Conservation (phyloP, 257 asterid species). For the Solanum medicagineum region DNA sequence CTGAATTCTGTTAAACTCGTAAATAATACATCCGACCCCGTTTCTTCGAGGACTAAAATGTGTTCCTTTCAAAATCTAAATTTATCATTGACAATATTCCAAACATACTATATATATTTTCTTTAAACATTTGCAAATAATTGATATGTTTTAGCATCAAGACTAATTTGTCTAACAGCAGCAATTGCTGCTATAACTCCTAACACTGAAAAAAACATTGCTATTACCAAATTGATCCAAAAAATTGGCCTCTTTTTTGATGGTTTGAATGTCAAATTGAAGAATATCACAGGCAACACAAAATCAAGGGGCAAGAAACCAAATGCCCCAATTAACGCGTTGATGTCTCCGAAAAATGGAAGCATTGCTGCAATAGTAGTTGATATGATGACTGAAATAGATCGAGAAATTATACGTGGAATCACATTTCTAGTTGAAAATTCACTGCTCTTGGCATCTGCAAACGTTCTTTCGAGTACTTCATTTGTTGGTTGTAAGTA, state of each 20-base stretch:
- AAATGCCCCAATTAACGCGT: constrained; percentile 71
- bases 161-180: constrained; percentile 73
- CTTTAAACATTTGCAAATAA: constrained; percentile 57
- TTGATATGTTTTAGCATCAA: constrained; percentile 61
- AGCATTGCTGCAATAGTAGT: constrained; percentile 84
- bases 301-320: constrained; percentile 91
- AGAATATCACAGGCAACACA: constrained; percentile 75
- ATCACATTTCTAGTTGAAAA: constrained; percentile 55
- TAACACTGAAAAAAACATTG: constrained; percentile 41
- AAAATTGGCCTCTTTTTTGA: constrained; percentile 35
- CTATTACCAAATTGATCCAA: constrained; percentile 54
- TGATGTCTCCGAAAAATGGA: constrained; percentile 82
- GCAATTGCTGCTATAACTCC: constrained; percentile 67
- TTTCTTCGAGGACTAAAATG: neutral
- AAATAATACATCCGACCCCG: neutral
- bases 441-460: constrained; percentile 45
- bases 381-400: constrained; percentile 45
- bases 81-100: neutral
- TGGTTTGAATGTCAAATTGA: constrained; percentile 70
- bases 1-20: no score
- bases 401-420: constrained; percentile 56
- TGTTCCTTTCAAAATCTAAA: no score
- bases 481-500: constrained; percentile 92
- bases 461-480: constrained; percentile 54
- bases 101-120: neutral